phyloP scores from a whole-genome alignment of 495 filamentous ascomycete genomes.

The Lepidopterella palustris region DNA sequence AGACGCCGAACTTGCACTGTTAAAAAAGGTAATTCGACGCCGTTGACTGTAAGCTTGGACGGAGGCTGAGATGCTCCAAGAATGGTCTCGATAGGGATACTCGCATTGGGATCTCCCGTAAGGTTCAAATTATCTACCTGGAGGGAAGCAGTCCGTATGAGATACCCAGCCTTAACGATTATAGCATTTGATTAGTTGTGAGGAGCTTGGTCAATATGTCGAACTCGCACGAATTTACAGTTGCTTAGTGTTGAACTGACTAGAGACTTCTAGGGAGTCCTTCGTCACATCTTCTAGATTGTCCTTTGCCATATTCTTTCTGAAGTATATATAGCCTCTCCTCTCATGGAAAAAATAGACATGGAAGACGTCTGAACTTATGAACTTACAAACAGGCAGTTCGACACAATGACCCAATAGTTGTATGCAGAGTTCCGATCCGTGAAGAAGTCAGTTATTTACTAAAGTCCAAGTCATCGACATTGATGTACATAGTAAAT shows the following conservation, averaged over 20 bases:
- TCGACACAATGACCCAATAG: slow-evolving; percentile 69
- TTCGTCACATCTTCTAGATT: too few relatives aligned
- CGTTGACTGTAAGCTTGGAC: slow-evolving; percentile 54
- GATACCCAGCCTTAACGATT: slow-evolving; percentile 67
- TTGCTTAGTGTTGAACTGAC: too few relatives aligned
- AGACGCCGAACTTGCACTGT: slow-evolving; percentile 40
- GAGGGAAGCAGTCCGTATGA: slow-evolving; percentile 58
- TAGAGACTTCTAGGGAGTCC: too few relatives aligned
- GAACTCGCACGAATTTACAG: too few relatives aligned
- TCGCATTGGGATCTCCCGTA: slow-evolving; percentile 65
- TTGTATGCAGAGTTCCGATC: slow-evolving; percentile 70
- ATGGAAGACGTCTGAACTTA: too few relatives aligned
- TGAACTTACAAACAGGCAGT: too few relatives aligned
- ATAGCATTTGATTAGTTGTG: slow-evolving; percentile 17
- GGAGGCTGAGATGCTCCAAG: slow-evolving; percentile 48
- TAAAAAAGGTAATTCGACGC: slow-evolving; percentile 19
- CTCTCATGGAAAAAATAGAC: too few relatives aligned
- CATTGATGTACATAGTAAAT: slow-evolving; percentile 39
- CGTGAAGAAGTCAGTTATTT: slow-evolving; percentile 11
- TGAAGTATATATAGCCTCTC: too few relatives aligned
- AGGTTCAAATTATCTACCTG: slow-evolving; percentile 48
- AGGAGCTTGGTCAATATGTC: slow-evolving; percentile 45
- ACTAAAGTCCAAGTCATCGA: slow-evolving; percentile 23
- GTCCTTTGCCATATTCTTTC: too few relatives aligned
- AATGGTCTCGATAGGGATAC: slow-evolving; percentile 59